Base-by-base conservation (phyloP, 371 early-diverging fungal species). In the Dinochytrium kinnereticum region DNA sequence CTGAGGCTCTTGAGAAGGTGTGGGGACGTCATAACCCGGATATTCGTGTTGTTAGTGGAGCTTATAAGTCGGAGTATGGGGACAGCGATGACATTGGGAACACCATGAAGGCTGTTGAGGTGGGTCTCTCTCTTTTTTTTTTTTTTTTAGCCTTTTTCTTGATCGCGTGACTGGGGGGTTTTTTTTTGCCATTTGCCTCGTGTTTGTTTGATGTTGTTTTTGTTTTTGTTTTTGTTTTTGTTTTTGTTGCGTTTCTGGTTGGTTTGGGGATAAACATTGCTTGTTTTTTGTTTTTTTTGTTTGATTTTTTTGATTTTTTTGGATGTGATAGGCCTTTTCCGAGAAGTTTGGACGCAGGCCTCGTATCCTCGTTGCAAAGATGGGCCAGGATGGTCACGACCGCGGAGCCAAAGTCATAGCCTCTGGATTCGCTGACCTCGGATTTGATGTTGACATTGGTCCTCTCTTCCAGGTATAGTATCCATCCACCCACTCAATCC, bases 321-420 rank as follows among this genome's bases (percentile, higher is more conserved):
- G 55, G 1, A 3, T n/a, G 72, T 44, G 19, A 17, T 49, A 81
- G 68, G 77, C 80, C 26, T 86, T 86, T 68, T 74, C 84, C 31
- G 82, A 85, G 67, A 85, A 80, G 34, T 86, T 91, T 51, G 94
- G 94, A 75, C 88, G 94, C 44, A 88, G 93, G 13, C 95, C 95
- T 24, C 90, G 94, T 81, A 80, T 94, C 71, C 83, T 94, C 21
- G 92, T 94, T 3, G 94, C 93, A 65, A 94, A 94, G 84, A 93
- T 93, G 93, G 95, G 94, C 53, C 95, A 94, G 82, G 94, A 94
- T 78, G 94, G 94, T n/a, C 95, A 94, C 70, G 94, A 94, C 72
- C 89, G 94, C 68, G 94, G 94, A 3, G 76, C 80, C 38, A 94
- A 94, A 83, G 95, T 94, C 15, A 92, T 94, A 72, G 94, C 94